A percentile compares a stretch with the other conserved stretches of the same genome.
These are phyloP conservation scores for Yamadazyma diospyri DNA, from an alignment of 1,139 yeast genomes.

Conservation along the genomic window DNA sequence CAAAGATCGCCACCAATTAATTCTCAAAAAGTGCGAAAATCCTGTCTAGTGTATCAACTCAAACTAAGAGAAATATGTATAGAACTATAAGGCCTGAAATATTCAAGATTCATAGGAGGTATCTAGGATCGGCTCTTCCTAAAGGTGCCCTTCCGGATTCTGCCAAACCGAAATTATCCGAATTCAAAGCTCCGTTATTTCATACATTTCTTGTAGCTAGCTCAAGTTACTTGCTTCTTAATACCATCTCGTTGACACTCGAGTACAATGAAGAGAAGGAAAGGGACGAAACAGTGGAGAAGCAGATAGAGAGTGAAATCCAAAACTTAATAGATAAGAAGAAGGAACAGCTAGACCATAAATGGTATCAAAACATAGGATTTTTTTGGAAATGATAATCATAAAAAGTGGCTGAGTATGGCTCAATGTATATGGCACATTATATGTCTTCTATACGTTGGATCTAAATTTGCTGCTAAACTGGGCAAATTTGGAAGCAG, in stretches of 20 bases:
- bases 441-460: no score
- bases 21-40: slow-evolving; percentile 5
- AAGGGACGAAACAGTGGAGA: slow-evolving; percentile 22
- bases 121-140: no score
- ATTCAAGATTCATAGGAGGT: no score
- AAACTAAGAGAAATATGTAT: neutral
- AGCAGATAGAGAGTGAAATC: slow-evolving; percentile 27
- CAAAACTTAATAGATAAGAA: slow-evolving; percentile 31
- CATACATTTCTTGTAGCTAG: slow-evolving; percentile 42
- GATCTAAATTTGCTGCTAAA: slow-evolving; percentile 24
- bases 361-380: slow-evolving; percentile 19
- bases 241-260: slow-evolving; percentile 30
- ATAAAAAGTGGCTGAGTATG: no score
- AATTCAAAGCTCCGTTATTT: slow-evolving; percentile 37
- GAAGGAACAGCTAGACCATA: slow-evolving; percentile 20
- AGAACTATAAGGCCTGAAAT: no score
- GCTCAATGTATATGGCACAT: slow-evolving; percentile 1
- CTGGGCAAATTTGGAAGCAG: slow-evolving; percentile 42
- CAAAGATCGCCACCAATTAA: slow-evolving; percentile 8
- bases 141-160: no score
- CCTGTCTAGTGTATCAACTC: slow-evolving; percentile 3
- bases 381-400: slow-evolving; percentile 6
- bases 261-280: slow-evolving; percentile 30
- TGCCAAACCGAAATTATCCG: slow-evolving; percentile 34
- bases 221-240: slow-evolving; percentile 35